Percentiles rank a stretch among this genome's conserved stretches.
phyloP scores from a whole-genome alignment of 495 filamentous ascomycete genomes.

The Aspergillus sparsus region DNA sequence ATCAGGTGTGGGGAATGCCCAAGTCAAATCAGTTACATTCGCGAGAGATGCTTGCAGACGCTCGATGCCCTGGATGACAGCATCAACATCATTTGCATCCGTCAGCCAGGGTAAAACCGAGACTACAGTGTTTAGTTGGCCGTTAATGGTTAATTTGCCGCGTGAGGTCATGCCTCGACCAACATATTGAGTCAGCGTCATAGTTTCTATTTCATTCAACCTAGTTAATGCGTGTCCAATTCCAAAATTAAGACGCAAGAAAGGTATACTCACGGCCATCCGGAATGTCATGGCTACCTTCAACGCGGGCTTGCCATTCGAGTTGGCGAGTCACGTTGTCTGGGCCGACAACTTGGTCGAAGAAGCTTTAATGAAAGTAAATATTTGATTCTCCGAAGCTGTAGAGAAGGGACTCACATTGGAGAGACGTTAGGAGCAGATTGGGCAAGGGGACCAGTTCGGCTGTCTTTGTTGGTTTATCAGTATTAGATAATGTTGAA shows the following conservation, averaged over 20 bases:
- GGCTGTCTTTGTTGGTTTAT: slow-evolving; percentile 9
- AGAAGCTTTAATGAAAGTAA: slow-evolving; percentile 16
- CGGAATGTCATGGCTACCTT: slow-evolving; percentile 16
- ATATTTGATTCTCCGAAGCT: background rate
- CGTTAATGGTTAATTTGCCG: slow-evolving; percentile 19
- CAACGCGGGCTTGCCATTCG: slow-evolving; percentile 21
- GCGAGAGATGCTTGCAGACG: background rate
- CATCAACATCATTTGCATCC: slow-evolving; percentile 18
- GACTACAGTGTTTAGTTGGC: slow-evolving; percentile 20
- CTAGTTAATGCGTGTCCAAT: background rate
- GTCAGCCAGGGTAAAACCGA: slow-evolving; percentile 18
- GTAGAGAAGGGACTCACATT: slow-evolving; percentile 10
- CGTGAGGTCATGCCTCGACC: slow-evolving; percentile 23
- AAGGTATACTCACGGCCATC: slow-evolving; percentile 17
- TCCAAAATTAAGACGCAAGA: background rate
- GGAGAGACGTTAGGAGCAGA: slow-evolving; percentile 24
- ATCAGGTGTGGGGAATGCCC: slow-evolving; percentile 16
- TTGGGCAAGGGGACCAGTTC: slow-evolving; percentile 20
- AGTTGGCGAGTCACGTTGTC: slow-evolving; percentile 20
- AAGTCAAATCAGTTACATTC: slow-evolving; percentile 10
- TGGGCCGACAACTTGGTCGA: slow-evolving; percentile 21
- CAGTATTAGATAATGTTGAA: background rate
- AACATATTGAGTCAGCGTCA: slow-evolving; percentile 22
- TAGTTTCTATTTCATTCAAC: slow-evolving; percentile 11
- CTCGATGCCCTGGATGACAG: slow-evolving; percentile 20